Conservation (phyloP, 768 basidiomycete species). For the Russula virescens region DNA sequence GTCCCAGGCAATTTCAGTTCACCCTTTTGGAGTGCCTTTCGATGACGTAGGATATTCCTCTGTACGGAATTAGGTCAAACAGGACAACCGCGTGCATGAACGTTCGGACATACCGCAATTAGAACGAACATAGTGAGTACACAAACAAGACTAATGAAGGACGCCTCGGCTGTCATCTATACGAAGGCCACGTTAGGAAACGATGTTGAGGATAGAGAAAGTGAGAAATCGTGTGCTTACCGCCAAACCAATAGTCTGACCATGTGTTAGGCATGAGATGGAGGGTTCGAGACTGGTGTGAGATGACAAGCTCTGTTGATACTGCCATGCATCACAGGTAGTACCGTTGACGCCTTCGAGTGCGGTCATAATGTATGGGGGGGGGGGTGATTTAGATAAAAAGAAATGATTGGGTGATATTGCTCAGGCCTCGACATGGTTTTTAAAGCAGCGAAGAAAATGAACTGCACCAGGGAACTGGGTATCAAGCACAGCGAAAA, state of each 20-base stretch:
- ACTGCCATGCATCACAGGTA: conserved; percentile 3
- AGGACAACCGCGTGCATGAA: no score
- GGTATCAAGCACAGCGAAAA: no score
- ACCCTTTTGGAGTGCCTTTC: neutral
- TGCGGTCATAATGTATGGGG: neutral
- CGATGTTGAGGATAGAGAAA: neutral
- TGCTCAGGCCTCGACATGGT: no score
- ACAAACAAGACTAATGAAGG: conserved; percentile 10
- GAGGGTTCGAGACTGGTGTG: neutral
- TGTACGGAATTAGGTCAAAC: neutral
- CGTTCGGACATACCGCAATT: conserved; percentile 11
- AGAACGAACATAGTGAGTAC: conserved; percentile 3
- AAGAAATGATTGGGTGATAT: neutral
- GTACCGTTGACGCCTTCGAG: conserved; percentile 6
- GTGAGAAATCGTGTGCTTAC: conserved; percentile 23
- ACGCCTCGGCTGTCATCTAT: conserved; percentile 34
- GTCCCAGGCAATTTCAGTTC: conserved; percentile 28
- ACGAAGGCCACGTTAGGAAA: neutral
- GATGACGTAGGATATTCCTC: conserved; percentile 14
- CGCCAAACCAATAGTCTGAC: conserved; percentile 36
- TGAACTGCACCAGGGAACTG: no score
- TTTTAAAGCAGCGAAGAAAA: neutral
- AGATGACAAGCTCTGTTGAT: neutral
- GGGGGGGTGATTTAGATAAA: no score
- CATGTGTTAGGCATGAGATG: conserved; percentile 31